Conservation (phyloP, 306 rosid genomes). For the Erythrophleum fordii region DNA sequence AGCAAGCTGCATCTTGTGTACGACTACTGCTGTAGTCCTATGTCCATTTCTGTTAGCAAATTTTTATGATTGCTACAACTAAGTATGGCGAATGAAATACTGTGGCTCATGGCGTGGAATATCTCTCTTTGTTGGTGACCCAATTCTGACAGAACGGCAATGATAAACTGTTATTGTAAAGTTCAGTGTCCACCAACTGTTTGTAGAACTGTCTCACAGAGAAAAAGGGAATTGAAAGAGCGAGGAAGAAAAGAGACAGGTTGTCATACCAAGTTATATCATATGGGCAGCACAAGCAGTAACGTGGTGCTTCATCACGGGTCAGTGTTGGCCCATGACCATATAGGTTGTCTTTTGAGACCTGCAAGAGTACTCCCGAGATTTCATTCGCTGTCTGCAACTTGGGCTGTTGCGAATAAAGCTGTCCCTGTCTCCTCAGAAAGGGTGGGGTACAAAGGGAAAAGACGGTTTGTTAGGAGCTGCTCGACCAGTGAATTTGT, state of each 20-base stretch:
- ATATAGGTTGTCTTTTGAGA: slow-evolving; percentile 29
- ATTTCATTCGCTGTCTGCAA: slow-evolving; percentile 43
- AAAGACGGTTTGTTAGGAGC: slow-evolving; percentile 35
- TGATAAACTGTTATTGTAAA: not conserved
- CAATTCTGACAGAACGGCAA: not conserved
- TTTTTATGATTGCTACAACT: not conserved
- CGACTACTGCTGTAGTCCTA: not conserved
- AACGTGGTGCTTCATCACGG: slow-evolving; percentile 48
- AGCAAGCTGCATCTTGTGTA: not conserved
- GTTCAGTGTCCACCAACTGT: slow-evolving; percentile 42
- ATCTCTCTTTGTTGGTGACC: not conserved
- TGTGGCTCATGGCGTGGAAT: not conserved
- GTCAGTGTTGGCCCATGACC: slow-evolving; percentile 49
- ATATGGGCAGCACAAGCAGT: slow-evolving; percentile 52
- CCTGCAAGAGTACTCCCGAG: slow-evolving; percentile 32
- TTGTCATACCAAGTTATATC: not conserved
- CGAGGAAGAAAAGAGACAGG: not conserved
- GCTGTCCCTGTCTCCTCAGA: slow-evolving; percentile 28
- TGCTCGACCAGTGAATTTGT: slow-evolving; percentile 62
- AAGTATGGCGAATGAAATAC: not conserved
- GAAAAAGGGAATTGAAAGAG: not conserved
- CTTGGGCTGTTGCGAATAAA: slow-evolving; percentile 22
- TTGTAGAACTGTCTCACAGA: slow-evolving; percentile 48
- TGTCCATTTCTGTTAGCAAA: not conserved
- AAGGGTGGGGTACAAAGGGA: slow-evolving; percentile 46